These are phyloP conservation scores for Colletotrichum destructivum DNA, from an alignment of 2,329 filamentous ascomycete genomes.

Conservation along the genomic window DNA sequence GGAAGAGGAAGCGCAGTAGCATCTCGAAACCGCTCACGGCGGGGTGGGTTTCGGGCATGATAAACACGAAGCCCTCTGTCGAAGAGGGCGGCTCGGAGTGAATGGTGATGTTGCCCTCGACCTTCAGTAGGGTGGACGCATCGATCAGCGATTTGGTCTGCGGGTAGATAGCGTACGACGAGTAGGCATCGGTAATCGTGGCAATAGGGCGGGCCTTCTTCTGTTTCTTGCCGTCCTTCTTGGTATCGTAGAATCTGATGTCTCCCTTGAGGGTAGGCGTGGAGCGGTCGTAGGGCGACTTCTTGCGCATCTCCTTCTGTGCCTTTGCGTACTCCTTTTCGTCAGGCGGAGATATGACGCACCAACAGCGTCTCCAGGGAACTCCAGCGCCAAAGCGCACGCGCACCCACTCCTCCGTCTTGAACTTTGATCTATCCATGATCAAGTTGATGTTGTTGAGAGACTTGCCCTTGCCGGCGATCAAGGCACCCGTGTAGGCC, in stretches of 20 bases:
- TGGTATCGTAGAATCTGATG: conserved; percentile 94
- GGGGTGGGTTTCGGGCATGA: conserved; percentile 96
- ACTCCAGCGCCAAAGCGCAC: conserved; percentile 97
- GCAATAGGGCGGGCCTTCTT: conserved; percentile 94
- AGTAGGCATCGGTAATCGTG: conserved; percentile 90
- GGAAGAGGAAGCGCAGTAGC: conserved; percentile 92
- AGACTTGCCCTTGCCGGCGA: conserved; percentile 91
- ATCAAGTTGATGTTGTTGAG: conserved; percentile 93
- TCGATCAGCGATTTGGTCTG: conserved; percentile 95
- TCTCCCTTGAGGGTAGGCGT: conserved; percentile 82
- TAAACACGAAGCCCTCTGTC: conserved; percentile 95
- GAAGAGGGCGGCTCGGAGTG: conserved; percentile 83
- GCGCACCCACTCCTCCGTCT: conserved; percentile 92
- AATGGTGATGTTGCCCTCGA: conserved; percentile 92
- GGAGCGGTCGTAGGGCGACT: conserved; percentile 84
- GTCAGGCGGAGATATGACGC: conserved; percentile 91
- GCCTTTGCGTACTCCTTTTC: conserved; percentile 91
- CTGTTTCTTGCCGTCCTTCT: conserved; percentile 82
- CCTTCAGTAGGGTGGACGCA: conserved; percentile 92
- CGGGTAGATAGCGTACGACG: conserved; percentile 95
- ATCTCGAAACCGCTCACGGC: conserved; percentile 96
- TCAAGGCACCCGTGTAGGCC: conserved; percentile 94
- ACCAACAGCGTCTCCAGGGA: conserved; percentile 97
- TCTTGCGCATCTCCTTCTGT: conserved; percentile 86
- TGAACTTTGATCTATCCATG: conserved; percentile 84